These are phyloP conservation scores for Sphaerostilbella broomeana DNA, from an alignment of 2,329 filamentous ascomycete species.

Conservation along the genomic window DNA sequence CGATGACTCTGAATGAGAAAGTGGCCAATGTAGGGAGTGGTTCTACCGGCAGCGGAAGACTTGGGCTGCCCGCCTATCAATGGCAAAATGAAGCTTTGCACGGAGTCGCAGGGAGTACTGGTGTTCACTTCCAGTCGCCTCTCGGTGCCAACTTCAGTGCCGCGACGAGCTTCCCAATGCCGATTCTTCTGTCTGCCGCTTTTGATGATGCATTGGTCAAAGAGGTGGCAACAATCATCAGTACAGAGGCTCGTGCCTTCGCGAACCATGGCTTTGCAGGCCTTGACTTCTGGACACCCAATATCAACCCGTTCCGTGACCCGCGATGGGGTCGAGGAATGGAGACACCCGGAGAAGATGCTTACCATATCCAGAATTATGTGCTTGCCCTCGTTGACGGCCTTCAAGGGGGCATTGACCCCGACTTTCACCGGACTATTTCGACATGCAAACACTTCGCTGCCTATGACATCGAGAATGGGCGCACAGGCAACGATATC, in stretches of 20 bases:
- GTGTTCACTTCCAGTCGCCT: constrained; percentile 32
- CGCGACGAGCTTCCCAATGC: constrained; percentile 60
- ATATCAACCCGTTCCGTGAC: constrained; percentile 60
- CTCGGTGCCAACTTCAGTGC: constrained; percentile 38
- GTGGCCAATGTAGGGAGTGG: constrained; percentile 22
- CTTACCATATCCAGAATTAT: constrained; percentile 43
- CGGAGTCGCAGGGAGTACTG: constrained; percentile 49
- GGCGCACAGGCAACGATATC: constrained; percentile 50
- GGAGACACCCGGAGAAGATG: constrained; percentile 55
- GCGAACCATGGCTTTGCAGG: constrained; percentile 52
- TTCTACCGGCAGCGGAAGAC: constrained; percentile 40
- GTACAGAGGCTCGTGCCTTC: constrained; percentile 58
- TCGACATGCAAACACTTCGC: constrained; percentile 56
- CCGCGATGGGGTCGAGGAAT: constrained; percentile 57
- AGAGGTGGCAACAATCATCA: constrained; percentile 47
- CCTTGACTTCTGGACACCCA: constrained; percentile 58
- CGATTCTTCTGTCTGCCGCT: constrained; percentile 54
- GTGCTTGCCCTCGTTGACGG: constrained; percentile 47
- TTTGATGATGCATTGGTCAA: constrained; percentile 58
- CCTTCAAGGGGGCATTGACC: constrained; percentile 34
- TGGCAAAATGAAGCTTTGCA: constrained; percentile 60
- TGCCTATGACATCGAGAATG: constrained; percentile 49
- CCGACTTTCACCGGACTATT: constrained; percentile 32
- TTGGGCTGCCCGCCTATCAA: constrained; percentile 52
- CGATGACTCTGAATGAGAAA: constrained; percentile 29